Evolutionary conservation across 164 flowering plant species (phyloP).

Genomic region (Kalanchoe fedtschenkoi): DNA sequence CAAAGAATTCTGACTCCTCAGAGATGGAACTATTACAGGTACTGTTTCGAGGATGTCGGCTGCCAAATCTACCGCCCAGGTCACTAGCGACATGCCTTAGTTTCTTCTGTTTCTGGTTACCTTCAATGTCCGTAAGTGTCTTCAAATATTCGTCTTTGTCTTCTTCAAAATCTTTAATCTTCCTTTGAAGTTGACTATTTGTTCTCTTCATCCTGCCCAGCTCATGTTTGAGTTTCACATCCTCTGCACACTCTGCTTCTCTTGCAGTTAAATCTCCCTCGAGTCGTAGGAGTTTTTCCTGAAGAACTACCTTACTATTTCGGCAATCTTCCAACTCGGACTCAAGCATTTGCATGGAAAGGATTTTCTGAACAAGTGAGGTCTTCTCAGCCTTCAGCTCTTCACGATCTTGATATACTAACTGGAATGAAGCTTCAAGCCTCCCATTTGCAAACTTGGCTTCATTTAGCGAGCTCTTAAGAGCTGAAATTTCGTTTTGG

Average conservation of each 20-base stretch:
- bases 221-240: conserved; percentile 57
- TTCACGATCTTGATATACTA: conserved; percentile 34
- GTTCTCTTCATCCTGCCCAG: conserved; percentile 34
- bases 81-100: conserved; percentile 11
- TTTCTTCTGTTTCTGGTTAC: conserved; percentile 24
- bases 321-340: conserved; percentile 49
- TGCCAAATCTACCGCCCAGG: conserved; percentile 7
- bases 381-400: conserved; percentile 38
- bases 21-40: neutral
- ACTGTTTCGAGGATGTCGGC: conserved; percentile 11
- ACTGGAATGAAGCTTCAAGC: conserved; percentile 40
- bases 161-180: conserved; percentile 36
- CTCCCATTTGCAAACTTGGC: conserved; percentile 44
- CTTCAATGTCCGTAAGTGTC: conserved; percentile 31
- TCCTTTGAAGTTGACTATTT: conserved; percentile 46
- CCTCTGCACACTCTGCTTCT: conserved; percentile 43
- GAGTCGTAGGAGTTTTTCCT: conserved; percentile 53
- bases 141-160: conserved; percentile 36
- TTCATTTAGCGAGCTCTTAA: conserved; percentile 31
- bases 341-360: conserved; percentile 28
- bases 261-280: conserved; percentile 56
- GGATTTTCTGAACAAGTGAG: conserved; percentile 30
- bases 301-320: conserved; percentile 27
- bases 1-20: conserved; percentile 8
- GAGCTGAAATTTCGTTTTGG: conserved; percentile 39